Evolutionary conservation across 192 early-diverging fungal genomes (phyloP).

Genomic region (Backusella psychrophila): DNA sequence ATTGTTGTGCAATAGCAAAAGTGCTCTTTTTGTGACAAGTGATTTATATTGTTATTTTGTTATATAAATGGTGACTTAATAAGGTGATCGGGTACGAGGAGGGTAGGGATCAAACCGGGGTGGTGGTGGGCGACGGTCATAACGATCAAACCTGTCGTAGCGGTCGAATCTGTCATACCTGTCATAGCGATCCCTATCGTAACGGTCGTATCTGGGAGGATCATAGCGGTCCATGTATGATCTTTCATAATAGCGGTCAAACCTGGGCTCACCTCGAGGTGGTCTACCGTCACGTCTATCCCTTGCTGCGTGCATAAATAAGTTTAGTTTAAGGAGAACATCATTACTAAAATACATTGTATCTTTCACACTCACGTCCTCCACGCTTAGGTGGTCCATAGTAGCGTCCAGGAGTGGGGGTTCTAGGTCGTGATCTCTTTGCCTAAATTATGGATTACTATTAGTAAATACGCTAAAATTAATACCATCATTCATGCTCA

Average conservation of each 20-base stretch:
- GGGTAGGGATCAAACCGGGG: constrained; percentile 40
- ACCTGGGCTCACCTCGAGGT: constrained; percentile 34
- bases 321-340: neutral
- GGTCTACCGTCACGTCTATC: constrained; percentile 24
- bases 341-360: neutral
- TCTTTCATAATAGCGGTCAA: constrained; percentile 44
- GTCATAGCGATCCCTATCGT: constrained; percentile 37
- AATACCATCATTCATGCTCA: neutral
- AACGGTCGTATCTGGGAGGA: constrained; percentile 31
- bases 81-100: constrained; percentile 34
- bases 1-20: neutral
- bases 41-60: constrained; percentile 1
- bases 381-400: constrained; percentile 71
- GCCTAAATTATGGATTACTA: constrained; percentile 40
- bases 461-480: neutral
- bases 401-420: constrained; percentile 80
- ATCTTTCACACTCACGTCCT: constrained; percentile 13
- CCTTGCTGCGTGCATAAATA: neutral
- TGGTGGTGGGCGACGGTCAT: constrained; percentile 41
- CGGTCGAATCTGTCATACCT: constrained; percentile 36
- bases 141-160: constrained; percentile 38
- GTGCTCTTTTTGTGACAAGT: neutral
- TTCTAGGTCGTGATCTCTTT: constrained; percentile 62
- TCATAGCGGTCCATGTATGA: constrained; percentile 28
- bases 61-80: constrained; percentile 24